Evolutionary conservation across 257 asterid species (phyloP).

Genomic region (Dorcoceras hygrometricum): DNA sequence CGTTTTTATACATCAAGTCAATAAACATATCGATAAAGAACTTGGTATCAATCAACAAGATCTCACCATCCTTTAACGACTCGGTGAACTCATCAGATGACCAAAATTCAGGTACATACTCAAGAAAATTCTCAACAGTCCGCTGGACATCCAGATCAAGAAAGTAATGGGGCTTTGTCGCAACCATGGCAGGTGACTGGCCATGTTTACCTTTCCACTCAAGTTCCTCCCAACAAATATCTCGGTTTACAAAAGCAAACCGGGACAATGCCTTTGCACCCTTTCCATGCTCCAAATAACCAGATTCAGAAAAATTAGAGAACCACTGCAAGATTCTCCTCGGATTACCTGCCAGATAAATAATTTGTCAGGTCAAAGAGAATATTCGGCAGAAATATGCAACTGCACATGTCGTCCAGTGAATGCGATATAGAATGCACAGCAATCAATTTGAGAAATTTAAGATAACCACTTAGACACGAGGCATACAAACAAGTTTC

Average conservation of each 20-base stretch:
- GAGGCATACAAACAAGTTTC: not conserved
- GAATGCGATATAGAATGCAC: not conserved
- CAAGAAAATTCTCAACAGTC: conserved; percentile 89
- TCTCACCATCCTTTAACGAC: conserved; percentile 80
- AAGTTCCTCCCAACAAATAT: conserved; percentile 97
- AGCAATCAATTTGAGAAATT: not conserved
- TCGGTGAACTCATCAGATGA: conserved; percentile 81
- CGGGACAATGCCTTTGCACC: conserved; percentile 94
- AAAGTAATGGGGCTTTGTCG: conserved; percentile 95
- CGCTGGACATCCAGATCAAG: conserved; percentile 88
- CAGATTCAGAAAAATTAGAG: conserved; percentile 63
- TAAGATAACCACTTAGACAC: not conserved
- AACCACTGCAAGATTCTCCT: conserved; percentile 80
- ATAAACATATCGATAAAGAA: conserved; percentile 64
- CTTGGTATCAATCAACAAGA: conserved; percentile 55
- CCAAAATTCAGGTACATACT: conserved; percentile 96
- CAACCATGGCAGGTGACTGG: conserved; percentile 99
- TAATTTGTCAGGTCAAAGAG: conserved; percentile 8
- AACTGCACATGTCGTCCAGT: not conserved
- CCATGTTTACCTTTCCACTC: conserved; percentile 99
- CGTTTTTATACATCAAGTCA: conserved; percentile 78
- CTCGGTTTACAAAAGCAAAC: conserved; percentile 88
- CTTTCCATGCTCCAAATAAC: conserved; percentile 61
- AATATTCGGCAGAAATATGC: not conserved
- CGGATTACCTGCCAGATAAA: conserved; percentile 58